Evolutionary conservation across 768 basidiomycete genomes (phyloP), one percentile per base, ranked within the genome.

Genomic region (Podaxis mareebaensis): DNA sequence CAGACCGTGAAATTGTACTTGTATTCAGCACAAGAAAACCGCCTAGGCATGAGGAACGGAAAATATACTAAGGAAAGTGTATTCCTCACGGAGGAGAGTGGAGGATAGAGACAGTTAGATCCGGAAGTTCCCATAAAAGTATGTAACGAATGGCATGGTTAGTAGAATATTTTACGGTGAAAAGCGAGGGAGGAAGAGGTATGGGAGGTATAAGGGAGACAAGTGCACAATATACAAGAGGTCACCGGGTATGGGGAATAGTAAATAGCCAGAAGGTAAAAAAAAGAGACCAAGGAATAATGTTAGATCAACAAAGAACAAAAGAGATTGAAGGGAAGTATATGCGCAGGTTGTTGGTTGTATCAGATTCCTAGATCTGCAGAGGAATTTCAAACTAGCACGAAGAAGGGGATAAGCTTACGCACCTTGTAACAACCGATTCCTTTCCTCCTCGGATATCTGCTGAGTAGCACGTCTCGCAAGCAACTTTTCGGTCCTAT

Each of bases 401-500:
- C 22, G 24, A 28, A 28, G 28, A 42, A 24, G n/a, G n/a, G 22
- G 39, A 38, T 13, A 40, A 11, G 40, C 22, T 30, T 52, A 69
- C 82, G 44, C 63, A 90, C 92, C 91, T 82, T 90, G 83, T 68
- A 94, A 74, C 70, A 95, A 76, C 69, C 87, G 83, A 68, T 87
- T 84, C 68, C 87, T 79, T 70, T 92, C 85, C 67, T 87, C 88
- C 57, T 91, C 88, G 58, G 87, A 85, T 68, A 94, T 92, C 66
- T 86, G 83, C 68, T 84, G 83, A 22, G 93, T 94, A 22, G 91
- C 93, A 66, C 93, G 89, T 67, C 92, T 84, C 51, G 91, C 92
- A 20, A 95, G 85, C 61, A 95, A 84, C 76, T 94, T 94, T 79
- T 95, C 93, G 1, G 93, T 95, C 71, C 96, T 83, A 75, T 90